A percentile compares a stretch with the other conserved stretches of the same genome.
Conservation (phyloP, 441 rosid species). For the Corymbia citriodora region DNA sequence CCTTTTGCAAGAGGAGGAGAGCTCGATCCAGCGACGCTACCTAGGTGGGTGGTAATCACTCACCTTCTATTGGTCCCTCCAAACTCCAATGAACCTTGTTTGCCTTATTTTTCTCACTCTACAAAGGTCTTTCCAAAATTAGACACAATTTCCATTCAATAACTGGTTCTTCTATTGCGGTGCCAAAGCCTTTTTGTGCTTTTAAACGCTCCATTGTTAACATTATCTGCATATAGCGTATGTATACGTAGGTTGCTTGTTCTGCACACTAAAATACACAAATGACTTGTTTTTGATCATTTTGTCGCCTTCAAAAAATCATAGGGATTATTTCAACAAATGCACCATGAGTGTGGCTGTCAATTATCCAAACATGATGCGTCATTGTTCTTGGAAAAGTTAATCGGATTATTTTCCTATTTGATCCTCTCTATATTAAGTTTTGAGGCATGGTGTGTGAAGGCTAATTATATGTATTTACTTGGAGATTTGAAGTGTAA, state of each 20-base stretch:
- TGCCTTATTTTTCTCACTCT: too few species aligned
- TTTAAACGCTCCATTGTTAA: too few species aligned
- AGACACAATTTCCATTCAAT: too few species aligned
- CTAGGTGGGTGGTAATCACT: too few species aligned
- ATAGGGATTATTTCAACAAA: not conserved
- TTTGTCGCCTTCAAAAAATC: not conserved
- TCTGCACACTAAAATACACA: not conserved
- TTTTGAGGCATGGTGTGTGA: not conserved
- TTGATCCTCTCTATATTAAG: not conserved
- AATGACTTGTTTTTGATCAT: not conserved
- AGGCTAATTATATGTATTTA: not conserved
- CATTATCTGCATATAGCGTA: not conserved
- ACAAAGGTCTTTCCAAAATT: too few species aligned
- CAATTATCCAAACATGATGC: not conserved
- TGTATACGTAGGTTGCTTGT: not conserved
- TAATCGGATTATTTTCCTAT: not conserved
- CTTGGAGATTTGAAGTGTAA: not conserved
- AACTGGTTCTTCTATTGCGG: not conserved
- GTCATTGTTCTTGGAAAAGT: not conserved
- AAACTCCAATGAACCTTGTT: too few species aligned
- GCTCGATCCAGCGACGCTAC: too few species aligned
- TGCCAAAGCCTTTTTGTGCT: not conserved
- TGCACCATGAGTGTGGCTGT: not conserved
- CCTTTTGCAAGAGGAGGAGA: too few species aligned
- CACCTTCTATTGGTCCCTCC: too few species aligned